Evolutionary conservation across 495 filamentous ascomycete genomes (phyloP).

Genomic region (Penicillium salamii): DNA sequence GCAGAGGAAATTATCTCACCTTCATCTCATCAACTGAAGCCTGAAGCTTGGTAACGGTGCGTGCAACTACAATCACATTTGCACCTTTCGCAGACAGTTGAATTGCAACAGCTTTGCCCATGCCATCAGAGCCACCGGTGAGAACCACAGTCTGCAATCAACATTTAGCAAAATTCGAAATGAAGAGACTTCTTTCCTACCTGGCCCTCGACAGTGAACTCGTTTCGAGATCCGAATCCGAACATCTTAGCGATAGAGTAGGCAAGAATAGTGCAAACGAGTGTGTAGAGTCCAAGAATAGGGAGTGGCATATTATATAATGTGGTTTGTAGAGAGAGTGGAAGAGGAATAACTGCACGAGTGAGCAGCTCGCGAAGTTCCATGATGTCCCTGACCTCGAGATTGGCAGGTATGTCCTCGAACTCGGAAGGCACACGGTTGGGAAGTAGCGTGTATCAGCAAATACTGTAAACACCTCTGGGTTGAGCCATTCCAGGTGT

Average conservation of each 20-base stretch:
- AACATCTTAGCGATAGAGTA: constrained; percentile 58
- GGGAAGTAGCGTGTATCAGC: neutral
- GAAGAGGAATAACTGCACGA: constrained; percentile 28
- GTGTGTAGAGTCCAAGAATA: constrained; percentile 38
- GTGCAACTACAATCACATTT: constrained; percentile 79
- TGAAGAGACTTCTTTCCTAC: no score
- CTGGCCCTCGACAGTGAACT: constrained; percentile 77
- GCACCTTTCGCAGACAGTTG: constrained; percentile 81
- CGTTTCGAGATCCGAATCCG: constrained; percentile 58
- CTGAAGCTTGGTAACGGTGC: constrained; percentile 73
- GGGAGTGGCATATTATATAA: constrained; percentile 27
- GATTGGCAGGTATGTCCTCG: constrained; percentile 7
- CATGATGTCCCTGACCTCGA: neutral
- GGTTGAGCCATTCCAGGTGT: neutral
- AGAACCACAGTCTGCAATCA: constrained; percentile 69
- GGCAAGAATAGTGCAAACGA: constrained; percentile 46
- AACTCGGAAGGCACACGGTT: constrained; percentile 6
- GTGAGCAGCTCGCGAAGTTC: constrained; percentile 11
- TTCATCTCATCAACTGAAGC: constrained; percentile 63
- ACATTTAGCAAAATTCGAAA: constrained; percentile 11
- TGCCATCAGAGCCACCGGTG: constrained; percentile 90
- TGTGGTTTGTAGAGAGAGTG: constrained; percentile 19
- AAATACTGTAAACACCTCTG: neutral
- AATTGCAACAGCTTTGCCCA: constrained; percentile 72
- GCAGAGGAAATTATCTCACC: constrained; percentile 34